Conservation (phyloP, 2,329 filamentous ascomycete genomes). For the Talaromyces sp. region DNA sequence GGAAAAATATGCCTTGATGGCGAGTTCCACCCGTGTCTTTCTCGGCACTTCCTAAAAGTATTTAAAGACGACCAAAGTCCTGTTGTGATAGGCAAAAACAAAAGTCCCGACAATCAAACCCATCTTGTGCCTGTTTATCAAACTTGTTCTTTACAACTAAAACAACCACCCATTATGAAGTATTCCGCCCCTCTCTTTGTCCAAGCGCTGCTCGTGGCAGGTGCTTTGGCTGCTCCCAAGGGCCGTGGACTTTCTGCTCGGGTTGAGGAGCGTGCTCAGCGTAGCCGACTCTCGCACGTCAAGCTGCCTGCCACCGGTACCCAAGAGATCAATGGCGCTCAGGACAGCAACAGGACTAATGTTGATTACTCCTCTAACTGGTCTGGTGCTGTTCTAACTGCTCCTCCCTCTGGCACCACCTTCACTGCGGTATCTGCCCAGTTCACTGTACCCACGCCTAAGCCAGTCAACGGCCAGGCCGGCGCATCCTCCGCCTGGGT, state of each 20-base stretch:
- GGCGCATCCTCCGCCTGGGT: conserved; percentile 51
- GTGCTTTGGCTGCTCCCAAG: conserved; percentile 5
- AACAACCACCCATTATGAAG: conserved; percentile 1
- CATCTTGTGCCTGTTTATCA: not conserved
- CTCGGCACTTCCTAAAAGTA: not conserved
- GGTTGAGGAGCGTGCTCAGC: conserved; percentile 1
- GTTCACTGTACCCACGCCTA: conserved; percentile 45
- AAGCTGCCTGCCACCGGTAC: not conserved
- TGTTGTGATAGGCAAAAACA: not conserved
- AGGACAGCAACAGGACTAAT: conserved; percentile 17
- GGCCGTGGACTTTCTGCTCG: conserved; percentile 7
- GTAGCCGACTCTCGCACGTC: conserved; percentile 2
- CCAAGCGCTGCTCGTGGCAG: conserved; percentile 5
- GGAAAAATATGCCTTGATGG: not conserved
- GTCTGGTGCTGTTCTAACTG: conserved; percentile 53
- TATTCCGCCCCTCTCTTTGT: conserved; percentile 7
- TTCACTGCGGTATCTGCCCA: conserved; percentile 43
- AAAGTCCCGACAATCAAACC: not conserved
- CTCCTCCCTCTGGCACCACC: conserved; percentile 35
- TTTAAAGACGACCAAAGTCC: not conserved
- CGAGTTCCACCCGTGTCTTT: not conserved
- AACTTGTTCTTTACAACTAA: not conserved
- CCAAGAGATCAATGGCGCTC: not conserved
- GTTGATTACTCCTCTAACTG: conserved; percentile 54
- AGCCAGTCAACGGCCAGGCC: conserved; percentile 40